Evolutionary conservation across 73 alveolate genomes (phyloP).

Genomic region (Symbiodinium pilosum): DNA sequence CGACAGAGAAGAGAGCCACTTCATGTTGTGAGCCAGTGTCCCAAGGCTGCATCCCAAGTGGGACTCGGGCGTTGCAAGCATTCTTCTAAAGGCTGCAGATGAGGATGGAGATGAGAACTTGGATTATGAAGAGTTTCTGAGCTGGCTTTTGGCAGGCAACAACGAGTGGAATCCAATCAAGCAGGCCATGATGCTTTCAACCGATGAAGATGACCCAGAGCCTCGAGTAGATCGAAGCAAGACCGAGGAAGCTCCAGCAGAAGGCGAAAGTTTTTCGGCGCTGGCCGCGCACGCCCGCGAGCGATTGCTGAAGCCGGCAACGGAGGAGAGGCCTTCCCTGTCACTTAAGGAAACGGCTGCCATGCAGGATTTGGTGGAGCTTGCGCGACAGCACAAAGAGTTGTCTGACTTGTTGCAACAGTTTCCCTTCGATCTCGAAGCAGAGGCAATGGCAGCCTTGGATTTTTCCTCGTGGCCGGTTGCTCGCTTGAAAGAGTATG

Average conservation of each 20-base stretch:
- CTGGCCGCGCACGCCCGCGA: conserved; percentile 73
- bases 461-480: conserved; percentile 45
- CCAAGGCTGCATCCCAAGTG: conserved; percentile 65
- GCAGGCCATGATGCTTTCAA: conserved; percentile 45
- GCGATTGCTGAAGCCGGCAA: conserved; percentile 9
- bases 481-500: conserved; percentile 37
- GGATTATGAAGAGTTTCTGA: conserved; percentile 77
- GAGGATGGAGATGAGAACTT: conserved; percentile 70
- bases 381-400: conserved; percentile 42
- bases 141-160: conserved; percentile 56
- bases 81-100: conserved; percentile 60
- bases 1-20: too few relatives aligned
- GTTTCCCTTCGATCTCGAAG: background rate
- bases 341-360: conserved; percentile 43
- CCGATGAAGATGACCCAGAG: background rate
- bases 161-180: conserved; percentile 76
- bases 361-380: conserved; percentile 7
- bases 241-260: background rate
- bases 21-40: too few relatives aligned
- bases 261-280: conserved; percentile 13
- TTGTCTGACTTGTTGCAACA: background rate
- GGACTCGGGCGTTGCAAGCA: conserved; percentile 65
- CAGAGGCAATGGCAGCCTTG: conserved; percentile 4
- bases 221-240: background rate
- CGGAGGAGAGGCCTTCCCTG: background rate